Evolutionary conservation across 2,329 filamentous ascomycete species (phyloP), one percentile per base, ranked within the genome.

Genomic region (Didymella lethalis): DNA sequence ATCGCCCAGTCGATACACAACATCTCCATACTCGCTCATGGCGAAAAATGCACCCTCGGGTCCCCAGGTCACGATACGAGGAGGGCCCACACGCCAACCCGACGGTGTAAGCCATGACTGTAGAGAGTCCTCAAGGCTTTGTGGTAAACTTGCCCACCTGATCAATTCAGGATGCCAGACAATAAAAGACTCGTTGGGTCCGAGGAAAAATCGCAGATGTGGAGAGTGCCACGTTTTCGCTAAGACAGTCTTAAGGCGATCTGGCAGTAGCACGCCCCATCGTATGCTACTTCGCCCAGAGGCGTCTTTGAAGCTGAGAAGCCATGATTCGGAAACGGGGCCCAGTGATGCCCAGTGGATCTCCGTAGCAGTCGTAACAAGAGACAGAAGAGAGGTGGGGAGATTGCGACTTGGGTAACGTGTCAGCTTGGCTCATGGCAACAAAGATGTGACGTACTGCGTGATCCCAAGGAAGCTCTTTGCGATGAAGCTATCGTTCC

Each of bases 41-140:
- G 73, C 71, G 46, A 77, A 76, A 55, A 70, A 76, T 4, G 74
- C 70, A n/a, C 68, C 69, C 11, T 69, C 61, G 8, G 61, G 62
- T 0, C 74, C 73, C 72, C 74, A 75, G 1, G 68, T 70, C 3
- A 75, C 68, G 16, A 74, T 68, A 4, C 72, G 57, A 2, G 75
- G 75, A 1, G 75, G 71, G 0, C 75, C 75, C 4, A 67, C 68
- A n/a, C 68, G 70, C 75, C 75, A 77, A 25, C 75, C 75, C 0
- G 70, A 64, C 10, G 75, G 75, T n/a, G 72, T 76, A 18, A 77
- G 69, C 75, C 75, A 77, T 5, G 66, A 66, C 48, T 77, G 75
- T 4, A 77, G 14, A 4, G 63, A 63, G 23, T 71, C 71, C 59
- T 77, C 75, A 1, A 77, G 62, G 12, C 47, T 61, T 1, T 36